Base-by-base conservation (phyloP, 1,284 basidiomycete genomes). In the Cryptococcus sp. region DNA sequence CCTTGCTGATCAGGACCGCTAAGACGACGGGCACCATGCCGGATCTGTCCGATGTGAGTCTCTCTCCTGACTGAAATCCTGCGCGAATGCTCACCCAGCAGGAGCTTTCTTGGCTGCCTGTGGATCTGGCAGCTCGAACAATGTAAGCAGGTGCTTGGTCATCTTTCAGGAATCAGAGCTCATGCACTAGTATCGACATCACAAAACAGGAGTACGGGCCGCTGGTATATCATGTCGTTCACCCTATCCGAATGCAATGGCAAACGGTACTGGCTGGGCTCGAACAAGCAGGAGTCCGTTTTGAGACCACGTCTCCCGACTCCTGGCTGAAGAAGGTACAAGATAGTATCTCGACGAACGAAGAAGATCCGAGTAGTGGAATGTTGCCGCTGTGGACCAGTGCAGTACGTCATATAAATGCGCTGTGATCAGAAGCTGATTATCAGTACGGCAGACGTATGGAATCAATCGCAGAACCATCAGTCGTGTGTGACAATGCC, bases 101-200 rank as follows among this genome's bases (percentile, higher is more conserved):
- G 72, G 59, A 55, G 21, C 60, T 75, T 2, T 70, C 72, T 28
- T 78, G 76, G 75, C 56, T 78, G 9, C 71, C 71, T 1, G 72
- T 76, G 2, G 73, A 78, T 50, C 50, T 66, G 7, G 75, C 75
- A 0, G 73, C 76, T 0, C 43, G 54, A 14, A 59, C 67, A 2
- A 63, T 78, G 56, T 62, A 45, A 54, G 66, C 56, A n/a, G n/a
- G n/a, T n/a, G n/a, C 23, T n/a, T 31, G 7, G 37, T 22, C 28
- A 23, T n/a, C 16, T 32, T 22, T 19, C 34, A 18, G 48, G 21
- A 11, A 23, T 37, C n/a, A n/a, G n/a, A n/a, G n/a, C n/a, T n/a
- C n/a, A n/a, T n/a, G n/a, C n/a, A 21, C 1, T 47, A 68, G 64
- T 19, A 42, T 68, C 44, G 74, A 76, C 21, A 56, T 76, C n/a